Evolutionary conservation across 129 eudicot species (phyloP).

Genomic region (Arctium lappa): DNA sequence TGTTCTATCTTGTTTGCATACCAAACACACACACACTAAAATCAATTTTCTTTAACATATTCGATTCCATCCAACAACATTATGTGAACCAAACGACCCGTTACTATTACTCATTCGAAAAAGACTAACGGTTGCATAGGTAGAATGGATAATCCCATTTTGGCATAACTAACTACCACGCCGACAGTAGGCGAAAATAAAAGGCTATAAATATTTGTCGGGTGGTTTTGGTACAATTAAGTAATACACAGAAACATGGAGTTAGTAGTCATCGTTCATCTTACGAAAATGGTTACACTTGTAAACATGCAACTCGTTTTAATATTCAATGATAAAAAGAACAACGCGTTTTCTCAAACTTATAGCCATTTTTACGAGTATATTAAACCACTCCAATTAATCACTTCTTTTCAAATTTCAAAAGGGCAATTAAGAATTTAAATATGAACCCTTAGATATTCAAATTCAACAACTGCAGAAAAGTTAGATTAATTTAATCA

Average conservation of each 20-base stretch:
- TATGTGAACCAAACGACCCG: background rate
- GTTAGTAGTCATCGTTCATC: constrained; percentile 4
- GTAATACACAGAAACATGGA: constrained; percentile 23
- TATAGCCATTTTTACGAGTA: constrained; percentile 4
- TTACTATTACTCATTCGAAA: too few species aligned
- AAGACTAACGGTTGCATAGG: background rate
- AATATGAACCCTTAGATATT: constrained; percentile 9
- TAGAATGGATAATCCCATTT: background rate
- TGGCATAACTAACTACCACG: background rate
- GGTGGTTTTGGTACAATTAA: constrained; percentile 15
- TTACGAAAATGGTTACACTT: background rate
- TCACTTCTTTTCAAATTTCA: constrained; percentile 17
- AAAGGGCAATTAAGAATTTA: too few species aligned
- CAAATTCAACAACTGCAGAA: constrained; percentile 27
- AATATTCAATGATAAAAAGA: background rate
- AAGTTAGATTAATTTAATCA: constrained; percentile 6
- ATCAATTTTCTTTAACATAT: too few species aligned
- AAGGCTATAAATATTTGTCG: constrained; percentile 16
- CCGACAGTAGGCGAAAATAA: background rate
- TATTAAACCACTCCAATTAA: constrained; percentile 34
- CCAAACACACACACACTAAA: too few species aligned
- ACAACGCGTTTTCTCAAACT: constrained; percentile 27
- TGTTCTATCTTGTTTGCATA: too few species aligned
- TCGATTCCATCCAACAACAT: too few species aligned
- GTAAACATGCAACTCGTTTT: background rate